Evolutionary conservation across 2,329 filamentous ascomycete genomes (phyloP), one percentile per base, ranked within the genome.

Genomic region (Fusarium coffeatum): DNA sequence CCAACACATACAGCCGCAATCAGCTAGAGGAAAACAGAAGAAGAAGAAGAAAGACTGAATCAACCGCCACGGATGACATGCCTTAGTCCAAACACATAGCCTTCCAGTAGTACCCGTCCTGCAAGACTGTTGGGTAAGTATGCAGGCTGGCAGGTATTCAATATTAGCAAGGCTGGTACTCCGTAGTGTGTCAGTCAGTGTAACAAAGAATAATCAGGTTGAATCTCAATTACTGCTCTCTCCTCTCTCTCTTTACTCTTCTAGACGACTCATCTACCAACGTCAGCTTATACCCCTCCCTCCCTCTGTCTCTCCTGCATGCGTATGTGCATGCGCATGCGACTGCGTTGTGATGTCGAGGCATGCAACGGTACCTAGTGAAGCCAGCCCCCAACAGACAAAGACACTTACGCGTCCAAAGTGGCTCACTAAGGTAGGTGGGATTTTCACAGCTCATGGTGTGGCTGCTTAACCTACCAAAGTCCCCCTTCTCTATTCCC

Each of bases 381-480:
- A 46, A 45, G 34, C 42, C 48, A 45, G 27, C 42, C 48, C 49
- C 49, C 49, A 51, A 51, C 48, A 51, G n/a, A 47, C 22, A 50
- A n/a, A 48, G 28, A 32, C 61, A 66, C 63, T 66, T 66, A 66
- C 63, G 63, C 61, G 63, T 66, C 54, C 55, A 66, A 54, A 43
- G 41, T 48, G 41, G 25, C 61, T 60, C 54, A n/a, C 43, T 49
- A 59, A 37, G 34, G 34, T 37, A 37, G 34, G 34, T 37, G 34
- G 42, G 34, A 54, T 49, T 27, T 55, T 54, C 49, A 45, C 18
- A 42, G 47, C 47, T 32, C 23, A 43, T 28, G 27, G 55, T 59
- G 45, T 51, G 49, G n/a, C 25, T 41, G 25, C n/a, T 28, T n/a
- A 15, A 16, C 41, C 41, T 43, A 43, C 34, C 34, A 30, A 48